Conservation (phyloP, 352 stramenopile species). For the Chrysophaeum taylorii region DNA sequence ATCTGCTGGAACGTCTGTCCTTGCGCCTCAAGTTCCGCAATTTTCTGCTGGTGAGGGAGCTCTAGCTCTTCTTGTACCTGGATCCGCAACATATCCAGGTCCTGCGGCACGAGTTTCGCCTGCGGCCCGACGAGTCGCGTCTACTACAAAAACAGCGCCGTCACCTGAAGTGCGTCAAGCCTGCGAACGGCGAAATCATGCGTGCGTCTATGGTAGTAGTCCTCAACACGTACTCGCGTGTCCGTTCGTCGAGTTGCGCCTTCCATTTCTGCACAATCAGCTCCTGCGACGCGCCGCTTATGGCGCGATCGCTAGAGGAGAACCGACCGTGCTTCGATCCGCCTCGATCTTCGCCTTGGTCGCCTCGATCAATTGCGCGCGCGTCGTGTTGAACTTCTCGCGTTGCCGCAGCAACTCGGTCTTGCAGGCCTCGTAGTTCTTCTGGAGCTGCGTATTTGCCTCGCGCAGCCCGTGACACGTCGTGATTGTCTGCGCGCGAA, state of each 20-base stretch:
- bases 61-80: constrained; percentile 39
- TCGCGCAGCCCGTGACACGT: constrained; percentile 7
- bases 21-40: constrained; percentile 22
- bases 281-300: constrained; percentile 27
- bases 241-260: constrained; percentile 31
- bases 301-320: neutral
- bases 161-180: no score
- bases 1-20: constrained; percentile 33
- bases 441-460: constrained; percentile 29
- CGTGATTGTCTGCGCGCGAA: neutral
- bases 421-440: constrained; percentile 31
- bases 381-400: constrained; percentile 29
- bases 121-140: constrained; percentile 35
- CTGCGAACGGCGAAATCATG: no score
- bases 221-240: no score
- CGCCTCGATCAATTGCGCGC: constrained; percentile 29
- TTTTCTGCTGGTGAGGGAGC: constrained; percentile 27
- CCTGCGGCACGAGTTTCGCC: constrained; percentile 36
- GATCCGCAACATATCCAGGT: constrained; percentile 37
- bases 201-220: no score
- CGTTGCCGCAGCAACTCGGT: constrained; percentile 28
- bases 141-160: no score
- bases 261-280: constrained; percentile 34
- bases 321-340: constrained; percentile 11
- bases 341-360: constrained; percentile 26